Conservation (phyloP, 495 filamentous ascomycete genomes). For the Clohesyomyces aquaticus region DNA sequence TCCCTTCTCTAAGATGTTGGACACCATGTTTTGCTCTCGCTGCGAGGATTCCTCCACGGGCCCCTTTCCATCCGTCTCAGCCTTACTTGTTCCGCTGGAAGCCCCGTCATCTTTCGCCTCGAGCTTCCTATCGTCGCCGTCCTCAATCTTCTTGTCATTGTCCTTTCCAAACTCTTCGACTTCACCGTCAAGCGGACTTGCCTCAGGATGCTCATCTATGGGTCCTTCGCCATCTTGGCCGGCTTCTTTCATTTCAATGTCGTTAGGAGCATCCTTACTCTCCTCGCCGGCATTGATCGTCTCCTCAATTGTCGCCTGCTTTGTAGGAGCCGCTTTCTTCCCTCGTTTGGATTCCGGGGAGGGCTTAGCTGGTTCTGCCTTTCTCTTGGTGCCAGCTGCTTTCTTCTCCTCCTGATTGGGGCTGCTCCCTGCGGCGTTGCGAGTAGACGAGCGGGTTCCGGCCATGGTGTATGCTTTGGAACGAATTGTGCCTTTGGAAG, state of each 20-base stretch:
- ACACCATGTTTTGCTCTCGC: slow-evolving; percentile 62
- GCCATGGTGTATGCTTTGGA: slow-evolving; percentile 9
- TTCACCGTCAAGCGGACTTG: too few species aligned
- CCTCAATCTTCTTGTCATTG: neutral
- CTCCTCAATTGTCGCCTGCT: slow-evolving; percentile 50
- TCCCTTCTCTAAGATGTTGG: slow-evolving; percentile 86
- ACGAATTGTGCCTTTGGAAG: neutral
- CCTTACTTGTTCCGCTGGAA: slow-evolving; percentile 6
- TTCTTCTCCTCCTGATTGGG: slow-evolving; percentile 12
- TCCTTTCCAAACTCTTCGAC: slow-evolving; percentile 1
- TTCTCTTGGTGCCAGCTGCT: slow-evolving; percentile 46
- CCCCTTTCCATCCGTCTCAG: slow-evolving; percentile 15
- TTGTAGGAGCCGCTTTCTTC: slow-evolving; percentile 36
- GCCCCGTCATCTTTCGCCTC: slow-evolving; percentile 16
- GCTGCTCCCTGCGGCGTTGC: neutral
- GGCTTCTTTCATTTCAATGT: slow-evolving; percentile 35
- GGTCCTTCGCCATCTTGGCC: neutral
- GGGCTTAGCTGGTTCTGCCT: slow-evolving; percentile 38
- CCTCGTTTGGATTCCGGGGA: slow-evolving; percentile 43
- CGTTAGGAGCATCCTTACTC: slow-evolving; percentile 23
- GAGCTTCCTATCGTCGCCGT: neutral
- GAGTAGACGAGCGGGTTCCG: slow-evolving; percentile 25
- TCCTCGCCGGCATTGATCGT: slow-evolving; percentile 37
- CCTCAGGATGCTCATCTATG: too few species aligned
- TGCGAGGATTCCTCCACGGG: slow-evolving; percentile 46